A percentile compares a stretch with the other conserved stretches of the same genome.
Evolutionary conservation across 2,329 filamentous ascomycete species (phyloP).

Genomic region (Sporothrix humicola): DNA sequence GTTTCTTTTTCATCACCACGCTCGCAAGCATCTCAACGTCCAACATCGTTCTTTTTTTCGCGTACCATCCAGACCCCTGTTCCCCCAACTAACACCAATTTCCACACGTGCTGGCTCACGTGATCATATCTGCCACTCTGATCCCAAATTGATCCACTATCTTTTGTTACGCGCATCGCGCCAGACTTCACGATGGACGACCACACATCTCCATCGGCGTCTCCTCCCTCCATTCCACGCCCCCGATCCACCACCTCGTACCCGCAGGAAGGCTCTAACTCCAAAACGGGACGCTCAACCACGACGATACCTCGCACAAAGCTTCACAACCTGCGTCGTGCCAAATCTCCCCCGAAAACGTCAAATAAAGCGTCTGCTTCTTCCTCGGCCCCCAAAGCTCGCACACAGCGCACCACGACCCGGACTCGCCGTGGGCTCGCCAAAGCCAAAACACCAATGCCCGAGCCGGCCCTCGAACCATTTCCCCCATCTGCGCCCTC

Average conservation of each 20-base stretch:
- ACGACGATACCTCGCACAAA: neutral
- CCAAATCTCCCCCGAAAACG: neutral
- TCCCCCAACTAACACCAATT: neutral
- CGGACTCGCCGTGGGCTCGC: neutral
- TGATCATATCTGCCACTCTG: neutral
- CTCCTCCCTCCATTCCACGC: neutral
- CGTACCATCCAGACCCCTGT: neutral
- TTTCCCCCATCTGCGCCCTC: conserved; percentile 11
- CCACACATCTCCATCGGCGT: conserved; percentile 5
- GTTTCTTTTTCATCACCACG: too few species aligned
- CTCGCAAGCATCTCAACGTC: neutral
- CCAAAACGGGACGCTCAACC: neutral
- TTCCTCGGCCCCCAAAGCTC: neutral
- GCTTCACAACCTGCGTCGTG: neutral
- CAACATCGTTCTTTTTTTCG: too few species aligned
- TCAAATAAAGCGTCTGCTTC: neutral
- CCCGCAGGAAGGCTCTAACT: neutral
- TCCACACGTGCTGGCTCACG: neutral
- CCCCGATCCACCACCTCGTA: neutral
- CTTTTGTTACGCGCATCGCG: conserved; percentile 23
- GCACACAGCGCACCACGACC: neutral
- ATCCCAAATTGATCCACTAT: conserved; percentile 2
- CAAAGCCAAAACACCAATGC: conserved; percentile 29
- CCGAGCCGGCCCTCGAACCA: conserved; percentile 13
- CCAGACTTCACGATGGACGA: neutral